Evolutionary conservation across 169 alveolate genomes (phyloP), one percentile per base, ranked within the genome.

Genomic region (Plasmodium ovale): DNA sequence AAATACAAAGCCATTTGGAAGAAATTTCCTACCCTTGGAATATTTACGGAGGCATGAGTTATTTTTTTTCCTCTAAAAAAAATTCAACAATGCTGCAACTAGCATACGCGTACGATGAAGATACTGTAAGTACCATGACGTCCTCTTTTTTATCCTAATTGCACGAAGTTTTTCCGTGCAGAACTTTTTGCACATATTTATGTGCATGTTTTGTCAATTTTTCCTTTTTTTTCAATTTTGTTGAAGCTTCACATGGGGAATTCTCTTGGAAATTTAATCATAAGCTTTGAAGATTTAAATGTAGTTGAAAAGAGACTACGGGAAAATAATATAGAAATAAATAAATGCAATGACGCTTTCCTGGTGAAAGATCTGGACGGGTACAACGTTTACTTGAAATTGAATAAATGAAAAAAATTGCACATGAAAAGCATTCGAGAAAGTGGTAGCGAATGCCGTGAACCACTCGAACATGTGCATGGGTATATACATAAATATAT

Each of bases 1-100:
- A 35, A 68, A 79, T 79, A 64, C 89, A 79, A 51, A 79, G 89
- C 53, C 89, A 79, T 54, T 33, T 79, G 56, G 79, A 79, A 60
- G 89, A 79, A 79, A 79, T 79, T 47, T 79, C 89, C 7, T 79
- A 79, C 33, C 89, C 89, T 10, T 79, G 89, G 89, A 79, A 68
- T 79, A 69, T 79, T 14, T 79, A 79, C 37, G 89, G 89, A 2
- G 89, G 89, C 16, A 79, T 79, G 89, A 79, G 89, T 25, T 79
- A 79, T 64, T 79, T 47, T 56, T 79, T 64, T 54, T 79, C 89
- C 7, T 64, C 77, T 29, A 42, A 68, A 79, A 79, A 56, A 37
- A 79, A 79, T 68, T 53, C 35, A 42, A 60, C 89, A 23, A 37
- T 58, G 39, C 59, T 79, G 29, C 89, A 79, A 42, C 12, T 79